These are phyloP conservation scores for Rhinocladiella similis DNA, from an alignment of 2,329 filamentous ascomycete species.

Conservation along the genomic window DNA sequence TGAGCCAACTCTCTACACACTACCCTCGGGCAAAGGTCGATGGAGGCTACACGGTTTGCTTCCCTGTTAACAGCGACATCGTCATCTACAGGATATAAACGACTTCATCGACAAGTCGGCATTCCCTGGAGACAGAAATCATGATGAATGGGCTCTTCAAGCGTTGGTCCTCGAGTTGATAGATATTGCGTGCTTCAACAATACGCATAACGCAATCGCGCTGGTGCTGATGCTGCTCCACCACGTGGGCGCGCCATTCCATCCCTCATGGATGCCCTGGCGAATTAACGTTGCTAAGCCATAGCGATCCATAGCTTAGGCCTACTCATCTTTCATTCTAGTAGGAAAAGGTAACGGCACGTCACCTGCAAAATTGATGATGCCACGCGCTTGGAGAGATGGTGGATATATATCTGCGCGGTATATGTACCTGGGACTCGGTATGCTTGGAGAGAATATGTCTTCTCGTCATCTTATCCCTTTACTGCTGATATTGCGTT, in stretches of 20 bases:
- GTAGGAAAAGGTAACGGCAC: neutral
- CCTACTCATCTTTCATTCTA: neutral
- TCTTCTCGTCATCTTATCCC: neutral
- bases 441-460: neutral
- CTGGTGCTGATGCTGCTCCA: conserved; percentile 5
- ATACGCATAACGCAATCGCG: conserved; percentile 11
- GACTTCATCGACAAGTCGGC: too few relatives aligned
- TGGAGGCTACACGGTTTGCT: too few relatives aligned
- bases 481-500: neutral
- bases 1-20: too few relatives aligned
- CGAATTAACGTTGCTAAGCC: neutral
- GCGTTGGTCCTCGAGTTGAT: neutral
- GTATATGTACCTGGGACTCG: conserved; percentile 4
- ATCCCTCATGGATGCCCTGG: neutral
- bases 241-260: conserved; percentile 10
- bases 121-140: too few relatives aligned
- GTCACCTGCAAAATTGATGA: neutral
- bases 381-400: neutral
- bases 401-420: conserved; percentile 1
- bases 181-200: conserved; percentile 14
- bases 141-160: too few relatives aligned
- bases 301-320: neutral
- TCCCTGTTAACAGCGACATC: too few relatives aligned
- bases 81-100: too few relatives aligned
- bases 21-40: too few relatives aligned